A percentile compares a stretch with the other conserved stretches of the same genome.
Conservation (phyloP, 2,329 filamentous ascomycete species). For the Hypomyces rosellus region DNA sequence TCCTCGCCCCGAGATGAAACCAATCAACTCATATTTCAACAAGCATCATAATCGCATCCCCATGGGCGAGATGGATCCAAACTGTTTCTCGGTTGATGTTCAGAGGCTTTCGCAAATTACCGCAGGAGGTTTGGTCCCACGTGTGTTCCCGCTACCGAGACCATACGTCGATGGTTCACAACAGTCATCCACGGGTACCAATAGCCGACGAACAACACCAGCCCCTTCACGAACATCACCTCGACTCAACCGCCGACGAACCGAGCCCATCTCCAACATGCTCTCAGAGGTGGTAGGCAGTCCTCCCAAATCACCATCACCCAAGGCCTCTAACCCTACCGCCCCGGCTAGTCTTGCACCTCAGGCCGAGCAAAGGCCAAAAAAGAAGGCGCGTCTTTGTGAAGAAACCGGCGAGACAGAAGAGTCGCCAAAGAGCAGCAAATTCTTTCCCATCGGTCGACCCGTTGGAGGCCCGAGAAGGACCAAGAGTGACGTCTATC, state of each 20-base stretch:
- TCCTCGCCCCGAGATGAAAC: conserved; percentile 34
- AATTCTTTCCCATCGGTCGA: conserved; percentile 42
- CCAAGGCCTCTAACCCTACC: conserved; percentile 10
- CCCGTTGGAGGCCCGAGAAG: conserved; percentile 19
- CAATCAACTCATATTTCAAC: conserved; percentile 51
- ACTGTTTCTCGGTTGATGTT: conserved; percentile 51
- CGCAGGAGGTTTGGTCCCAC: conserved; percentile 42
- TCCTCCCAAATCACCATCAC: conserved; percentile 14
- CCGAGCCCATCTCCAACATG: conserved; percentile 44
- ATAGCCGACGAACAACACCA: conserved; percentile 11
- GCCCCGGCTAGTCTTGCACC: conserved; percentile 11
- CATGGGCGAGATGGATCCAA: conserved; percentile 57
- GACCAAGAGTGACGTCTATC: conserved; percentile 34
- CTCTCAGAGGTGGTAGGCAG: conserved; percentile 25
- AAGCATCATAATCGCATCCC: conserved; percentile 45
- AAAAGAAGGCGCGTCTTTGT: conserved; percentile 53
- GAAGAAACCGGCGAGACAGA: conserved; percentile 33
- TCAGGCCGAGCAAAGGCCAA: conserved; percentile 33
- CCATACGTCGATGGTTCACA: conserved; percentile 44
- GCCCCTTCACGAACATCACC: conserved; percentile 27
- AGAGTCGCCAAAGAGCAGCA: conserved; percentile 41
- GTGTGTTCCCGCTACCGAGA: conserved; percentile 53
- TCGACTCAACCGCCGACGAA: conserved; percentile 42
- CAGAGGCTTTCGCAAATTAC: conserved; percentile 43
- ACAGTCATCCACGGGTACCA: conserved; percentile 11